A percentile compares a stretch with the other conserved stretches of the same genome.
Conservation (phyloP, 2,329 filamentous ascomycete genomes). For the Pleoardoris graminearum region DNA sequence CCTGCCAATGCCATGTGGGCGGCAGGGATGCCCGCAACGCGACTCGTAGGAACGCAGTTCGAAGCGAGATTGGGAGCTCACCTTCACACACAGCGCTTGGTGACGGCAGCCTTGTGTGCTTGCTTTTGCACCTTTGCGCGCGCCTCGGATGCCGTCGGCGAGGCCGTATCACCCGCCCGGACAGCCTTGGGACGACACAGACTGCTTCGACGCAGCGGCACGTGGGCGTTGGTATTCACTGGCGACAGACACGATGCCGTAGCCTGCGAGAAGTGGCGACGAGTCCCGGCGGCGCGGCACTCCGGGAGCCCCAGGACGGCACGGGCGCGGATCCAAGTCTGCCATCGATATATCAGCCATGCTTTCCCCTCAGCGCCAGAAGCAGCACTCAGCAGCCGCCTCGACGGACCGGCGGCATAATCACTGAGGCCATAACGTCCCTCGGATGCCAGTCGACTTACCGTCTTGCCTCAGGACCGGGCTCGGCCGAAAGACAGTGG, state of each 20-base stretch:
- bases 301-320: constrained; percentile 22
- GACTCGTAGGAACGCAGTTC: constrained; percentile 18
- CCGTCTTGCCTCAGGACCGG: constrained; percentile 16
- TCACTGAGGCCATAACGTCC: constrained; percentile 6
- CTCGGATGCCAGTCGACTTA: constrained; percentile 1
- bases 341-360: constrained; percentile 38
- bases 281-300: constrained; percentile 11
- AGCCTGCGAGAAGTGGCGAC: constrained; percentile 15
- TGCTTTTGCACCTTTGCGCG: constrained; percentile 1
- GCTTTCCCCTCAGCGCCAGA: constrained; percentile 26
- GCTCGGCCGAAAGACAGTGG: constrained; percentile 19
- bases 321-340: constrained; percentile 19
- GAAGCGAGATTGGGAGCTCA: constrained; percentile 41
- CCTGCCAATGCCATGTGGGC: constrained; percentile 38
- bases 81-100: constrained; percentile 26
- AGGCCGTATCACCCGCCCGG: not conserved
- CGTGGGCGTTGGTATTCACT: not conserved
- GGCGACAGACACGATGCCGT: constrained; percentile 13
- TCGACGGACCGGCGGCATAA: constrained; percentile 16
- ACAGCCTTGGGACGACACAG: not conserved
- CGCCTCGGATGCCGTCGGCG: not conserved
- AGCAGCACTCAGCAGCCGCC: constrained; percentile 4
- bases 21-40: constrained; percentile 32
- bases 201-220: not conserved
- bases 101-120: constrained; percentile 9